These are phyloP conservation scores for Apiospora malaysiana DNA, from an alignment of 2,329 filamentous ascomycete species.

Conservation along the genomic window DNA sequence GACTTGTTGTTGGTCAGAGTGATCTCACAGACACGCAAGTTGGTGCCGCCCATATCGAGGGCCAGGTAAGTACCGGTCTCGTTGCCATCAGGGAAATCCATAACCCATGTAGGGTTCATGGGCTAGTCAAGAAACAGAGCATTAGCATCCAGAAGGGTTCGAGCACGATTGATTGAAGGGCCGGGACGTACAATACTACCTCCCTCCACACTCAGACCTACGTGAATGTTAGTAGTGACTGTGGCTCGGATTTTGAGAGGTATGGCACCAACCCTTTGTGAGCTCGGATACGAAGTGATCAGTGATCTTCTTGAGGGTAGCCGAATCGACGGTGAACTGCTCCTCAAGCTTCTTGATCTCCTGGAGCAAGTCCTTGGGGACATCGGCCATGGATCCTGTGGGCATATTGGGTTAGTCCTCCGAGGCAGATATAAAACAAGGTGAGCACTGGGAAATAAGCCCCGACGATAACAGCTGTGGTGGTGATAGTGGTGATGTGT, in stretches of 20 bases:
- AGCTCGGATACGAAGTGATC: slow-evolving; percentile 90
- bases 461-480: slow-evolving; percentile 1
- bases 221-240: not conserved
- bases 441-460: slow-evolving; percentile 15
- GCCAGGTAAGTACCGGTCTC: slow-evolving; percentile 89
- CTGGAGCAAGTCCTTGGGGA: slow-evolving; percentile 79
- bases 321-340: slow-evolving; percentile 76
- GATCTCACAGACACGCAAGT: slow-evolving; percentile 93
- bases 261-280: slow-evolving; percentile 67
- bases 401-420: slow-evolving; percentile 21
- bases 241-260: not conserved
- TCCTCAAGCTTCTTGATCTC: slow-evolving; percentile 88
- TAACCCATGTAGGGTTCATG: slow-evolving; percentile 98
- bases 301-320: slow-evolving; percentile 88
- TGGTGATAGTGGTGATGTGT: slow-evolving; percentile 32
- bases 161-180: not conserved
- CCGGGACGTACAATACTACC: slow-evolving; percentile 80
- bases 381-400: slow-evolving; percentile 86
- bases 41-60: slow-evolving; percentile 95
- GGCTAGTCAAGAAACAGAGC: slow-evolving; percentile 59
- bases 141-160: not conserved
- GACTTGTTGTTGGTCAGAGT: slow-evolving; percentile 85
- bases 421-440: not conserved
- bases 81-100: slow-evolving; percentile 84
- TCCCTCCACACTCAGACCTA: slow-evolving; percentile 83